Percentiles rank a stretch among this genome's conserved stretches.
Evolutionary conservation across 2,329 filamentous ascomycete species (phyloP).

Genomic region (Diaporthe sp.): DNA sequence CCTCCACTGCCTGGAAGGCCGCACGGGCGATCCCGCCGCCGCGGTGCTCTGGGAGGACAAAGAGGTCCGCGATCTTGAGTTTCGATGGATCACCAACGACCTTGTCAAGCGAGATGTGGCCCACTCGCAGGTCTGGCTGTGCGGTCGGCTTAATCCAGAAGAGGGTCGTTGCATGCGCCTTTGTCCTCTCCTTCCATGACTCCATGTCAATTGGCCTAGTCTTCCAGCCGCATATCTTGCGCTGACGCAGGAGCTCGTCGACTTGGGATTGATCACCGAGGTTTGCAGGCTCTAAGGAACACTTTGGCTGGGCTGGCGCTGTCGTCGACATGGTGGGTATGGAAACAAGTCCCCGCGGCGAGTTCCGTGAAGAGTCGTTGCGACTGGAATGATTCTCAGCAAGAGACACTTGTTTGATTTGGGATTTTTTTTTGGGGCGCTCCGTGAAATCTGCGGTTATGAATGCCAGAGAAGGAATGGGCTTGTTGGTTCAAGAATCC

Average conservation of each 20-base stretch:
- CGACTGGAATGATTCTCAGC: not conserved
- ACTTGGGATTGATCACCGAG: constrained; percentile 36
- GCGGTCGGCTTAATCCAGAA: constrained; percentile 37
- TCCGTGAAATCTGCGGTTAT: not conserved
- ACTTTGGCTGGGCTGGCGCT: constrained; percentile 6
- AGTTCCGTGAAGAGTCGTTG: not conserved
- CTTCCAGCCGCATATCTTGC: constrained; percentile 38
- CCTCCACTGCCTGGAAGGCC: constrained; percentile 38
- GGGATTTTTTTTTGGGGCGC: too few relatives aligned
- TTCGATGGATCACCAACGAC: constrained; percentile 25
- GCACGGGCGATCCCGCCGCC: constrained; percentile 34
- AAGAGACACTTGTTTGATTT: not conserved
- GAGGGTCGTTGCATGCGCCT: constrained; percentile 16
- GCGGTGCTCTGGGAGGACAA: constrained; percentile 39
- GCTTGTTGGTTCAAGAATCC: not conserved
- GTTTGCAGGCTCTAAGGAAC: constrained; percentile 35
- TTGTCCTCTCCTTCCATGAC: constrained; percentile 27
- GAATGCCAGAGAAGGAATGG: not conserved
- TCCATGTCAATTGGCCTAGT: constrained; percentile 11
- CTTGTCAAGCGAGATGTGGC: constrained; percentile 38
- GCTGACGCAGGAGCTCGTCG: constrained; percentile 39
- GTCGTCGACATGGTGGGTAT: not conserved
- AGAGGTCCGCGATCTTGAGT: constrained; percentile 36
- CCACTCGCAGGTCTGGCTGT: constrained; percentile 24
- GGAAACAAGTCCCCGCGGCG: too few relatives aligned